Evolutionary conservation across 2,329 filamentous ascomycete genomes (phyloP), one percentile per base, ranked within the genome.

Genomic region (Aspergillus japonicus): DNA sequence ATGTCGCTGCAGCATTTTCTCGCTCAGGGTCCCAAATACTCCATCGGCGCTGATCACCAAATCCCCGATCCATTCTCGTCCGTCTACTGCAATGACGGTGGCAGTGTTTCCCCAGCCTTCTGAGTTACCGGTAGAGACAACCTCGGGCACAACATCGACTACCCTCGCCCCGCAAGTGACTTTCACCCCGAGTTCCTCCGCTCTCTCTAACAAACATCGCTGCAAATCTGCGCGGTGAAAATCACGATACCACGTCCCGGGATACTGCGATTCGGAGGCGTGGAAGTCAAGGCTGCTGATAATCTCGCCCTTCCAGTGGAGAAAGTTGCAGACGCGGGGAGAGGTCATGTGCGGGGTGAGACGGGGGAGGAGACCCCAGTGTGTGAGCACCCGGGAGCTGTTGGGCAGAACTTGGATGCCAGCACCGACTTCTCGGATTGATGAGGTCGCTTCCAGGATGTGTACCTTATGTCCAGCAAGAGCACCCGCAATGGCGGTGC

Each of bases 211-310:
- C 5, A 85, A 71, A 47, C 76, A 78, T 35, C 70, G 73, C 47
- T 85, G 83, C 21, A 85, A 66, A 60, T 83, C 80, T 2, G 82
- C 81, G 10, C 83, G 78, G 64, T 85, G 83, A 47, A 85, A 84
- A 62, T 85, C 82, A 71, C 80, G 82, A 64, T 84, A 85, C 69
- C 69, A 71, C 6, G 24, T 71, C 0, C 70, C 70, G 0, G 69
- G 68, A 76, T 81, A 29, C 73, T 76, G 2, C 14, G 62, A 61
- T 16, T 71, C 68, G 14, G 77, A 79, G 2, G 74, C 76, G 14
- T 78, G 66, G 53, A 83, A 84, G 62, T 84, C 75, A 73, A 84
- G 78, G 1, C 72, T 68, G 0, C 79, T 80, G 7, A 85, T 73
- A 19, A 69, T 63, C 26, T 83, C 77, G 3, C 83, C 82, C 57